Base-by-base conservation (phyloP, 2,329 filamentous ascomycete species). In the Phyllosticta citrichinensis region DNA sequence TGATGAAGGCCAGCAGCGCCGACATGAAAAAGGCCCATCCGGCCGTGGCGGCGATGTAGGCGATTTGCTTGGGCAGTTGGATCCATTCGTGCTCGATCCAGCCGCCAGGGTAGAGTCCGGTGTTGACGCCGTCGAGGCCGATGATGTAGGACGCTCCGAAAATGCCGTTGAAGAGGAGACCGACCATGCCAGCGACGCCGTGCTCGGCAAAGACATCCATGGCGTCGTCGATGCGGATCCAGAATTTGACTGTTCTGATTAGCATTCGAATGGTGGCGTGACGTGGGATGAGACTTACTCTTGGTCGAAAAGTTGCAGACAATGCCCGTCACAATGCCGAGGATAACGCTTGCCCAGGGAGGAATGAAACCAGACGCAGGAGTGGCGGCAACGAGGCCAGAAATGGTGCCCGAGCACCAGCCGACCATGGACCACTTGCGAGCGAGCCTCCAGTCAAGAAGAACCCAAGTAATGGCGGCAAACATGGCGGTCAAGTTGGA, bases 401-500 rank as follows among this genome's bases (percentile, higher is more conserved):
- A 87, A 71, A 97, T 92, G 66, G 86, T 87, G 64, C 92, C 92
- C 50, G 90, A 94, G 80, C 91, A 94, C 88, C 92, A 92, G 54
- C 91, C 91, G 68, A 96, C 88, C 76, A 93, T 91, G 65, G 85
- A 96, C 91, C 92, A 96, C 80, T 97, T 97, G 76, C 86, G 86
- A 63, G 91, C 91, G 62, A 97, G 85, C 63, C 94, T 88, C 84
- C 87, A 97, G 83, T 99, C 94, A 69, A 97, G 90, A 55, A 97
- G 77, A 69, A 92, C 91, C 94, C 94, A 99, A 59, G 91, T 89
- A 75, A 94, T 89, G 65, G 91, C 88, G 51, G 85, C 93, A 70
- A 97, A 96, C 80, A 91, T 91, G 73, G 91, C 93, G 56, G 91
- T 94, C 70, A 96, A 74, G 79, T 94, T 97, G 63, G 89, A 91